These are phyloP conservation scores for Davidsoniella eucalypti DNA, from an alignment of 2,329 filamentous ascomycete genomes.

Conservation along the genomic window DNA sequence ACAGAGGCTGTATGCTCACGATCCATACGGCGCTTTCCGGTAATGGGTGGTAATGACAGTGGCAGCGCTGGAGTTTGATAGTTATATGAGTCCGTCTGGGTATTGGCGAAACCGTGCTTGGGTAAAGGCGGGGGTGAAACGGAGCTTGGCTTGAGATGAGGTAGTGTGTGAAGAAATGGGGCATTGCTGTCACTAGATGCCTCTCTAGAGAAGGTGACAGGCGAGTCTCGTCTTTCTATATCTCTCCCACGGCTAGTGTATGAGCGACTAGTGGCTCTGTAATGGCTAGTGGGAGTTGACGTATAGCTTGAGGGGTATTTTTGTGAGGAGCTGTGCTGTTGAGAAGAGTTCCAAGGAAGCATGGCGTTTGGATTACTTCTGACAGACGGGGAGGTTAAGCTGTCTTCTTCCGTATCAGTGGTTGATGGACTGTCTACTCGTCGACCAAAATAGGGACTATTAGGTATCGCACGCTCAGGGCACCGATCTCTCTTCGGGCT, in stretches of 20 bases:
- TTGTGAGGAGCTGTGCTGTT: not conserved
- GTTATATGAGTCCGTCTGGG: not conserved
- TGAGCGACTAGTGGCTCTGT: constrained; percentile 1
- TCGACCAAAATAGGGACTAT: constrained; percentile 3
- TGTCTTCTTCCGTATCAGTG: constrained; percentile 26
- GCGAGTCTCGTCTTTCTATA: constrained; percentile 1
- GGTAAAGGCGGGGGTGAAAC: not conserved
- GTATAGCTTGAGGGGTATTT: not conserved
- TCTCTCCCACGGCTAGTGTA: not conserved
- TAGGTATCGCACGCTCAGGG: not conserved
- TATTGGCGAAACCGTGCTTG: not conserved
- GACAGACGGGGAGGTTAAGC: constrained; percentile 11
- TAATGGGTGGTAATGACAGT: not conserved
- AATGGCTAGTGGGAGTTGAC: constrained; percentile 3
- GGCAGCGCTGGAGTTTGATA: not conserved
- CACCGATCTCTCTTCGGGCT: constrained; percentile 3
- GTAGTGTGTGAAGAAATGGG: not conserved
- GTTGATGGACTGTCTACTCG: constrained; percentile 22
- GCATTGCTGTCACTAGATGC: constrained; percentile 2
- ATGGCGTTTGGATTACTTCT: not conserved
- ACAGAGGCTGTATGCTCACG: constrained; percentile 4
- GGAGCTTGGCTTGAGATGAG: constrained; percentile 1
- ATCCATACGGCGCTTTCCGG: constrained; percentile 8
- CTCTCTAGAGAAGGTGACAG: constrained; percentile 6
- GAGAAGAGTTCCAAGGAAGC: not conserved